phyloP scores from a whole-genome alignment of 805 yeast species.

The Starmerella bombicola region DNA sequence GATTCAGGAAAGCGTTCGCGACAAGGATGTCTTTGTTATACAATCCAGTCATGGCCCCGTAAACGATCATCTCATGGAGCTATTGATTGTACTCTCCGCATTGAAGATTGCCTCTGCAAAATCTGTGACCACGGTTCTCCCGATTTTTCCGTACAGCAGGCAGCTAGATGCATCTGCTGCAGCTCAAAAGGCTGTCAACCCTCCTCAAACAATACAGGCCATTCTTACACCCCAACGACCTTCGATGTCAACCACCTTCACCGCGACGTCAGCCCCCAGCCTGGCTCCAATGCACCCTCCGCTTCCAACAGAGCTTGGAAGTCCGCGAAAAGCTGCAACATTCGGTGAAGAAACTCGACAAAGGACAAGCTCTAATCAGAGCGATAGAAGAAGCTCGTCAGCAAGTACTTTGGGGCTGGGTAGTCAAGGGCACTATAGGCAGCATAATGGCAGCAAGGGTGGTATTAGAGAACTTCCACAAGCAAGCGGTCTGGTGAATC shows the following conservation, averaged over 20 bases:
- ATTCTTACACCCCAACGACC: not conserved
- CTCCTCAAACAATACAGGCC: not conserved
- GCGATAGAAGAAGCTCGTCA: not conserved
- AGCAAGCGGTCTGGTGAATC: conserved; percentile 26
- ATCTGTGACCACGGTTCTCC: conserved; percentile 80
- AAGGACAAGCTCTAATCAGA: not conserved
- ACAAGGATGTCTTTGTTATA: conserved; percentile 85
- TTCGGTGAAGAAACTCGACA: conserved; percentile 18
- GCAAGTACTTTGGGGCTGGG: not conserved
- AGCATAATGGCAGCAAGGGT: not conserved
- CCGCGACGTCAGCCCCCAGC: not conserved
- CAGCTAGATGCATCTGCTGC: conserved; percentile 90
- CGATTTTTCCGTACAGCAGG: conserved; percentile 88
- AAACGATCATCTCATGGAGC: conserved; percentile 73
- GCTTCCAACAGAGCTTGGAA: not conserved
- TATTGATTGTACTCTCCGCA: conserved; percentile 75
- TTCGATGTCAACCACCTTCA: not conserved
- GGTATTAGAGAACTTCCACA: not conserved
- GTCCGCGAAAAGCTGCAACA: conserved; percentile 20
- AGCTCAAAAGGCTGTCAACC: conserved; percentile 2
- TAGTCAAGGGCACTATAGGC: not conserved
- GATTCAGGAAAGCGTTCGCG: conserved; percentile 79
- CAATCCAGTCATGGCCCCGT: conserved; percentile 83
- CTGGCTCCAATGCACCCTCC: not conserved
- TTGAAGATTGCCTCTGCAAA: conserved; percentile 85